phyloP scores from a whole-genome alignment of 495 filamentous ascomycete species.

The Neurospora sp. region DNA sequence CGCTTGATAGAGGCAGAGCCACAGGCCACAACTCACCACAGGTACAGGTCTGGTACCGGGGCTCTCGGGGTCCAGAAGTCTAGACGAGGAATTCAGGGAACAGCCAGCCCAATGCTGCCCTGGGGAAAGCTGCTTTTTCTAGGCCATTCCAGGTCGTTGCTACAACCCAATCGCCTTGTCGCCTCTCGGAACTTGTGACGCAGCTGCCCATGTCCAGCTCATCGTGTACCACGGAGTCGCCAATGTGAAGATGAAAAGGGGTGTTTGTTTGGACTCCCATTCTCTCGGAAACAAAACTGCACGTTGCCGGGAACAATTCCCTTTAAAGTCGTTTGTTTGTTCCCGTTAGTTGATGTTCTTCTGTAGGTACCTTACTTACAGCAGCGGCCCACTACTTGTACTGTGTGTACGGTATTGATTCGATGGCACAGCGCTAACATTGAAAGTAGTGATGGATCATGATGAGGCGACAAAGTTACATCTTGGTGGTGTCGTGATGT shows the following conservation, averaged over 20 bases:
- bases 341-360: background rate
- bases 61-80: background rate
- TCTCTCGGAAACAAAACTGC: background rate
- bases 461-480: background rate
- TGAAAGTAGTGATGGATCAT: background rate
- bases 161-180: slow-evolving; percentile 5
- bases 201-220: slow-evolving; percentile 5
- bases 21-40: background rate
- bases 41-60: background rate
- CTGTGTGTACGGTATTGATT: background rate
- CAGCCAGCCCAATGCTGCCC: background rate
- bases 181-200: background rate
- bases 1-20: background rate
- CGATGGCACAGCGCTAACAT: background rate
- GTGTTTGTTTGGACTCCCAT: background rate
- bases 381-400: background rate
- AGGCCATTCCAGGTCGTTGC: background rate
- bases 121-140: background rate
- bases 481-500: background rate
- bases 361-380: background rate
- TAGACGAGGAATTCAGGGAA: background rate
- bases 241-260: background rate
- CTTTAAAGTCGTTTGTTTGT: background rate
- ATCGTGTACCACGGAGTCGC: background rate
- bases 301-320: slow-evolving; percentile 2